Base-by-base conservation (phyloP, 768 basidiomycete species). In the Amanita muscaria region DNA sequence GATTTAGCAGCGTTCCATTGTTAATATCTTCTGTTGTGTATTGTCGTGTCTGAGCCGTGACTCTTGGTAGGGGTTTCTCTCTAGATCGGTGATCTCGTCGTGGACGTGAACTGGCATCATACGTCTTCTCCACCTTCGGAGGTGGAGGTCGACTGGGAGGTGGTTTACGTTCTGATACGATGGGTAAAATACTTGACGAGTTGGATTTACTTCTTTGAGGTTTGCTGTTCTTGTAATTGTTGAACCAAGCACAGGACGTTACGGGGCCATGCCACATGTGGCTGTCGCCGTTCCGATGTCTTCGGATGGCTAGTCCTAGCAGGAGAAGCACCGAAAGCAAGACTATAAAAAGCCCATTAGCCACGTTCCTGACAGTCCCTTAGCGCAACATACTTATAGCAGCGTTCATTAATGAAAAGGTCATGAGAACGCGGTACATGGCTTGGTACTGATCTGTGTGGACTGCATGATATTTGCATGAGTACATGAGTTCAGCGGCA, bases 401-500 rank as follows among this genome's bases (percentile, higher is more conserved):
- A 40, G 82, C 77, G 54, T 88, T 89, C 60, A 90, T 77, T 44
- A 89, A 63, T 5, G 88, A 77, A 62, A 89, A 89, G 14, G 81
- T 76, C 60, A 80, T 84, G 48, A 90, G 68, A 15, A 88, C 87
- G 22, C 80, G 78, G 59, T 88, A 89, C 68, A 88, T 88, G n/a
- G 87, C 86, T 52, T 88, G 88, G 59, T 83, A 90, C 49, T 84
- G 84, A 54, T 87, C 83, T 18, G 86, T 88, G 45, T 84, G 79
- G 64, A 88, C 88, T 89, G 54, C 14, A 15, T 7, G 23, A 30
- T 44, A 46, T 42, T 35, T 33, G 29, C 40, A 46, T 47, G 39
- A 49, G 44, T 34, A 34, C 29, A 40, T n/a, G 30, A 33, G 24
- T 14, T 32, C 39, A 24, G 16, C 19, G 5, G 39, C 40, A 18